A percentile compares a stretch with the other conserved stretches of the same genome.
Conservation (phyloP, 75 land plant species). For the Chamaecyparis obtusa region DNA sequence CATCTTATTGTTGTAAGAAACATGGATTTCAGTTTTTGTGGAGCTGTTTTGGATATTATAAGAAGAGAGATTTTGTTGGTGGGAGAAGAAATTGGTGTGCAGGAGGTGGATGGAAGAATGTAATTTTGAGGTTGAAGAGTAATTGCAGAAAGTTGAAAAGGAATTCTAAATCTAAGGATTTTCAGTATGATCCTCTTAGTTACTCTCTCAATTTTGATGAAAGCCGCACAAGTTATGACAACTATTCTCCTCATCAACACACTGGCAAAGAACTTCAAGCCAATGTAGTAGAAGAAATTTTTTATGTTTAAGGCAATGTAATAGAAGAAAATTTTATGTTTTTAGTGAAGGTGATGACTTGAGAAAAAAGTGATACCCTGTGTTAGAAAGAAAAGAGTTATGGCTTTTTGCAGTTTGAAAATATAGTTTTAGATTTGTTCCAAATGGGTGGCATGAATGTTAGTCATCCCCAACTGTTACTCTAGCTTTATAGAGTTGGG, state of each 20-base stretch:
- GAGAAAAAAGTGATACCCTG: background rate
- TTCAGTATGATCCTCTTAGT: background rate
- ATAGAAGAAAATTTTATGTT: background rate
- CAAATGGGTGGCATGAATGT: too few relatives aligned
- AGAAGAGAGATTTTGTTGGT: background rate
- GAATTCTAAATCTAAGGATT: background rate
- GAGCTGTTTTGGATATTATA: background rate
- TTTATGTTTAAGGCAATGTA: background rate
- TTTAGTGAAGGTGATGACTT: background rate
- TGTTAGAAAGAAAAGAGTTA: too few relatives aligned
- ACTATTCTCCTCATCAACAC: background rate
- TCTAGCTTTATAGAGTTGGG: too few relatives aligned
- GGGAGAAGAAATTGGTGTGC: background rate
- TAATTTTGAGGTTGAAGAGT: background rate
- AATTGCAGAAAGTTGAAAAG: background rate
- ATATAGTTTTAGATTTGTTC: too few relatives aligned
- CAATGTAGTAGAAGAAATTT: background rate
- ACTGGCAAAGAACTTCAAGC: background rate
- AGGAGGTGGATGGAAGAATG: background rate
- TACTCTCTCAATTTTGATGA: conserved; percentile 8
- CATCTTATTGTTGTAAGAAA: background rate
- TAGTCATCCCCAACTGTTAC: too few relatives aligned
- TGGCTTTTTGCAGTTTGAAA: too few relatives aligned
- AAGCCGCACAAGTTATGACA: background rate
- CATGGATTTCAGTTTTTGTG: background rate